Base-by-base conservation (phyloP, 2,329 filamentous ascomycete genomes). In the Ophiocordyceps camponoti-rufipedis region DNA sequence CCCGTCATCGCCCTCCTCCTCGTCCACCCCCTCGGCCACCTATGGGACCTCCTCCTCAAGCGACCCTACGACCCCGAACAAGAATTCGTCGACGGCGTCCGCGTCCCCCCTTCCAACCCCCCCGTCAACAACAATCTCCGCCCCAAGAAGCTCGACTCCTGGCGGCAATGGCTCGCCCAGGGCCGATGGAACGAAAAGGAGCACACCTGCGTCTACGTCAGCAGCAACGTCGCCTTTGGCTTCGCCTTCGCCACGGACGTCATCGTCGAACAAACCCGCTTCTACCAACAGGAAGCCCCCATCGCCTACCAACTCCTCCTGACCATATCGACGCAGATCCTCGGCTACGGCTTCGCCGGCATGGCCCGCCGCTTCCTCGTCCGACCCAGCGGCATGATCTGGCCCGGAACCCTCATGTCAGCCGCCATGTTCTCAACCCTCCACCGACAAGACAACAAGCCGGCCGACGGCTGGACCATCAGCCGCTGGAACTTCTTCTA, bases 201-300 rank as follows among this genome's bases (percentile, higher is more conserved):
- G 59, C 85, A 91, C 60, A 84, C 81, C 40, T 91, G 85, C 57
- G 84, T 91, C 44, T 91, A 91, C 54, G 85, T 91, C 53, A 86
- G 82, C 67, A 89, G 84, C 63, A 91, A 91, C 57, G 84, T 91
- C 40, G 86, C 85, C 18, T 91, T 91, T 58, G 85, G 85, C 2
- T 91, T 91, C 62, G 85, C 85, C 28, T 91, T 91, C 62, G 85
- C 85, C 8, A 91, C 85, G 28, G 85, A 91, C 64, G 82, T 91
- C 48, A 91, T 94, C 53, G 84, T 93, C 45, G 85, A 93, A 60
- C 86, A 93, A 65, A 85, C 84, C 28, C 78, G 85, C 49, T 94
- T 93, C 61, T 94, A 94, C 62, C 79, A 85, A 45, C 86, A 93
- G 59, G 74, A 87, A 42, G 79, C 82, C 9, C 74, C 76, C 32